phyloP scores from a whole-genome alignment of 2,329 filamentous ascomycete species.

The Emergomyces pasteurianus region DNA sequence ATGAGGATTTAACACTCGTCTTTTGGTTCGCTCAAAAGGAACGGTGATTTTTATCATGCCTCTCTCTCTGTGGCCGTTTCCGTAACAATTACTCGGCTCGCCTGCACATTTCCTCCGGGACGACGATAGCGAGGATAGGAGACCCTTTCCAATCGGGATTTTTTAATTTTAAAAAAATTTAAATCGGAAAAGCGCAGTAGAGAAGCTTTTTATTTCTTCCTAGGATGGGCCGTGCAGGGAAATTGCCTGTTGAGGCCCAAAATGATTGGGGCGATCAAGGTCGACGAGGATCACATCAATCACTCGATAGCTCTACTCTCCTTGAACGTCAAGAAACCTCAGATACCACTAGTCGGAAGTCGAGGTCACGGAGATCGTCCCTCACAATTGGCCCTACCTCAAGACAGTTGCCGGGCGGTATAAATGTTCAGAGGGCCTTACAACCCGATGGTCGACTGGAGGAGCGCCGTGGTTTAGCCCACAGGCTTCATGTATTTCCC shows the following conservation, averaged over 20 bases:
- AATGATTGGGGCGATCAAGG: conserved; percentile 10
- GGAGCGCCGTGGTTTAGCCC: conserved; percentile 9
- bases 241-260: not conserved
- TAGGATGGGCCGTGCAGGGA: conserved; percentile 6
- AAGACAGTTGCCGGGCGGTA: conserved; percentile 7
- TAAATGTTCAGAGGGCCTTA: conserved; percentile 8
- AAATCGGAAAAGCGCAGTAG: not conserved
- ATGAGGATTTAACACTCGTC: not conserved
- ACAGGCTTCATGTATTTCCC: conserved; percentile 10
- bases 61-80: not conserved
- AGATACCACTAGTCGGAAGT: not conserved
- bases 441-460: conserved; percentile 9
- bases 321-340: not conserved
- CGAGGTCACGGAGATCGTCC: conserved; percentile 6
- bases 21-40: not conserved
- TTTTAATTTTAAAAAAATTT: too few relatives aligned
- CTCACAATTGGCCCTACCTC: conserved; percentile 6
- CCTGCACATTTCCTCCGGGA: not conserved
- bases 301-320: not conserved
- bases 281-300: conserved; percentile 4
- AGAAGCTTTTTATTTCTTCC: not conserved
- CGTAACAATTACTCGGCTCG: not conserved
- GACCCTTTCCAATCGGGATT: not conserved
- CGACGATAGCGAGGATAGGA: not conserved
- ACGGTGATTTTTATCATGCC: conserved; percentile 1